Evolutionary conservation across 441 rosid genomes (phyloP).

Genomic region (Breynia disticha): DNA sequence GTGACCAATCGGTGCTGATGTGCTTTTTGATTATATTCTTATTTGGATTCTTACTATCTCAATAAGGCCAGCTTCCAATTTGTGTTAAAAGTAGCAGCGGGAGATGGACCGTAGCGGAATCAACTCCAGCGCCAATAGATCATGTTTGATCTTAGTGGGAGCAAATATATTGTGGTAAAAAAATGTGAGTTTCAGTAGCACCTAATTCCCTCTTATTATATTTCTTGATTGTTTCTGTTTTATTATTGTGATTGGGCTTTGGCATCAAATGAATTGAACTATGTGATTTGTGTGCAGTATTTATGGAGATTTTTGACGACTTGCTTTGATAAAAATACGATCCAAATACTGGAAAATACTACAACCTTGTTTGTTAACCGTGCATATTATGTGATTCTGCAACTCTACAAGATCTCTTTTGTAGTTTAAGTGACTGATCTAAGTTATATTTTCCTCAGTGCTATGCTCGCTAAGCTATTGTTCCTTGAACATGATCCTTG

Average conservation of each 20-base stretch:
- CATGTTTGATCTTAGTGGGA: no score
- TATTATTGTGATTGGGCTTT: background rate
- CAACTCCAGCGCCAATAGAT: no score
- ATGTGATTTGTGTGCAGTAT: background rate
- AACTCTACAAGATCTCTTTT: constrained; percentile 13
- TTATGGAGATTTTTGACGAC: constrained; percentile 3
- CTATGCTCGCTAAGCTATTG: constrained; percentile 20
- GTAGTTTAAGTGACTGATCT: constrained; percentile 13
- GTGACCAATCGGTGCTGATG: no score
- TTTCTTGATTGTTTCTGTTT: no score
- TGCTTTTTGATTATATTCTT: no score
- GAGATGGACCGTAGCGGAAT: no score
- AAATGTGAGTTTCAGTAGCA: no score
- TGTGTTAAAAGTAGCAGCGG: no score
- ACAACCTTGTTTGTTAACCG: constrained; percentile 20
- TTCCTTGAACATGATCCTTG: constrained; percentile 13
- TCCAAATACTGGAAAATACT: constrained; percentile 20
- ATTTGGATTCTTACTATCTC: no score
- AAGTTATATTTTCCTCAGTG: constrained; percentile 18
- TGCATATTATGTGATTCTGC: constrained; percentile 15
- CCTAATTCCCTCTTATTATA: no score
- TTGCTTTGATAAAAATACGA: constrained; percentile 26
- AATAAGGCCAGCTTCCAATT: no score
- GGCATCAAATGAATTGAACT: background rate
- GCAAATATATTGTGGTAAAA: no score